Conservation (phyloP, 2,329 filamentous ascomycete genomes). For the Aspergillus sp. region DNA sequence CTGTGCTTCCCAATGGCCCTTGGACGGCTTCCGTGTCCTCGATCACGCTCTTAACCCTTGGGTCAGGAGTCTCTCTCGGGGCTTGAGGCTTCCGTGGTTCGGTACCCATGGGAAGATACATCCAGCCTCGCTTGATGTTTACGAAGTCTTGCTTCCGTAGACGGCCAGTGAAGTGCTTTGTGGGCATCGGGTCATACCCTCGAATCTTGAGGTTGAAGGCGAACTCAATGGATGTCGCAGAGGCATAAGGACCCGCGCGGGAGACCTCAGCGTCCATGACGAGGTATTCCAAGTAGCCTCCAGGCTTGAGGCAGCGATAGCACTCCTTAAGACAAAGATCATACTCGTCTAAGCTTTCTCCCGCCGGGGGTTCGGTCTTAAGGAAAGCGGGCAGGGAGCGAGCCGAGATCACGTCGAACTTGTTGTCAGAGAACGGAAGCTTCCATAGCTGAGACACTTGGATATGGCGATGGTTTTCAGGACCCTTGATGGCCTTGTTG, state of each 20-base stretch:
- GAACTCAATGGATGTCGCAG: conserved; percentile 87
- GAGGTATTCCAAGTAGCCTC: conserved; percentile 87
- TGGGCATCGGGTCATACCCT: conserved; percentile 84
- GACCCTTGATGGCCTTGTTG: conserved; percentile 76
- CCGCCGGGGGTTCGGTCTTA: conserved; percentile 63
- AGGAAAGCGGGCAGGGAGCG: conserved; percentile 83
- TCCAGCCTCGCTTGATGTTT: conserved; percentile 81
- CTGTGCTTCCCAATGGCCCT: conserved; percentile 63
- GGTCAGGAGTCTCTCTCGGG: conserved; percentile 42
- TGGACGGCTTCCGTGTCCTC: conserved; percentile 59
- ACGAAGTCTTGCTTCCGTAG: conserved; percentile 74
- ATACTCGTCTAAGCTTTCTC: conserved; percentile 78
- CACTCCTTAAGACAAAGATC: conserved; percentile 82
- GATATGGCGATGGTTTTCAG: conserved; percentile 81
- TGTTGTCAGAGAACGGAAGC: conserved; percentile 79
- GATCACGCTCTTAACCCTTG: conserved; percentile 35
- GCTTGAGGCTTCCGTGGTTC: conserved; percentile 47
- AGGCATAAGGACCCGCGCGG: conserved; percentile 74
- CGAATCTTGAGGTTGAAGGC: conserved; percentile 84
- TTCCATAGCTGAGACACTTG: conserved; percentile 73
- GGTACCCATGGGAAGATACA: conserved; percentile 78
- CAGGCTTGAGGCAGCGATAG: conserved; percentile 86
- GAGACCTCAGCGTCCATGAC: conserved; percentile 88
- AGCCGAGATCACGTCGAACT: conserved; percentile 90
- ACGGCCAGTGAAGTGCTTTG: conserved; percentile 75